These are phyloP conservation scores for Linaria vulgaris DNA, from an alignment of 257 asterid genomes.

Conservation along the genomic window DNA sequence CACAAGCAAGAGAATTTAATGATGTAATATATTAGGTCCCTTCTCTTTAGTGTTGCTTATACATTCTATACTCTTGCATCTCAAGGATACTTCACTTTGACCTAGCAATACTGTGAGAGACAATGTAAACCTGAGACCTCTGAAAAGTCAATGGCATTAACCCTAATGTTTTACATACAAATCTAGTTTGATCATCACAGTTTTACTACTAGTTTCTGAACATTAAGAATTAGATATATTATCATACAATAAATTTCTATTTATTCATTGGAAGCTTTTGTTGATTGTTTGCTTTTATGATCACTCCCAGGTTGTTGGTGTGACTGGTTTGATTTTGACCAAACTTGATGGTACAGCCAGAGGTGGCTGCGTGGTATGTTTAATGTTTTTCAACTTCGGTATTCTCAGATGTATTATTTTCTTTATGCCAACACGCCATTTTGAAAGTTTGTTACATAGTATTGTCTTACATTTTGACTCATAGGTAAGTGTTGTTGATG, in stretches of 20 bases:
- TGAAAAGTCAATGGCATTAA: neutral
- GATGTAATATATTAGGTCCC: conserved; percentile 51
- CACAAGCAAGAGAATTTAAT: conserved; percentile 96
- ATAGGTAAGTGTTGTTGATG: conserved; percentile 97
- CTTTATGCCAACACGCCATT: neutral
- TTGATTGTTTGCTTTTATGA: conserved; percentile 18
- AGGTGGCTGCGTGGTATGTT: conserved; percentile 95
- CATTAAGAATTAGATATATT: neutral
- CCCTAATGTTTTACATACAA: neutral
- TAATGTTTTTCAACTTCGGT: neutral
- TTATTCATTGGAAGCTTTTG: conserved; percentile 1
- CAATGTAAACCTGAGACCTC: neutral
- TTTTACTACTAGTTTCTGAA: neutral
- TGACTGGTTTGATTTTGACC: conserved; percentile 93
- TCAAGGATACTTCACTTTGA: neutral
- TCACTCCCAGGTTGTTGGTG: conserved; percentile 75
- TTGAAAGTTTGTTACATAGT: neutral
- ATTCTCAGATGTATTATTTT: neutral
- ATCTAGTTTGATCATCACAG: neutral
- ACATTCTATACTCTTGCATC: neutral
- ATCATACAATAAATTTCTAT: neutral
- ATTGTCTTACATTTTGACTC: conserved; percentile 6
- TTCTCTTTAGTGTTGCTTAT: neutral
- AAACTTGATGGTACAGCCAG: conserved; percentile 98
- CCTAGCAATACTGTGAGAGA: neutral